Percentiles rank a stretch among this genome's conserved stretches.
These are phyloP conservation scores for Cryptococcus depauperatus DNA, from an alignment of 1,284 basidiomycete genomes.

Conservation along the genomic window DNA sequence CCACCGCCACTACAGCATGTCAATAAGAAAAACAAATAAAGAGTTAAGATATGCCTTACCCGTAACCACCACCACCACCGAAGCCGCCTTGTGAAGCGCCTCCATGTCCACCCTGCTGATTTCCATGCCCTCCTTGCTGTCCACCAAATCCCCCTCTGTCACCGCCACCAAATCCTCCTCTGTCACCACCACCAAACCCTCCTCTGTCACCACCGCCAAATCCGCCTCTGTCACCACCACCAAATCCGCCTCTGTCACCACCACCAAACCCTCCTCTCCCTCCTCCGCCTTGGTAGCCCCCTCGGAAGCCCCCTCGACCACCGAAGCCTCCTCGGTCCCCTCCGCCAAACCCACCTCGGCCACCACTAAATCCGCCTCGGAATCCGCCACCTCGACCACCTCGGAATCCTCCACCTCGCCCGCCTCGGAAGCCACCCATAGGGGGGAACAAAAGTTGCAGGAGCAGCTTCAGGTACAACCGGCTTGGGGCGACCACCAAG, in stretches of 20 bases:
- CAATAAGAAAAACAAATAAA: not conserved
- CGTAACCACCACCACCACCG: constrained; percentile 9
- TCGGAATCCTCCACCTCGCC: constrained; percentile 10
- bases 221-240: constrained; percentile 7
- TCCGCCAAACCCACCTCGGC: constrained; percentile 26
- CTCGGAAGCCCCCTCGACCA: constrained; percentile 27
- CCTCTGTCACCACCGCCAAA: constrained; percentile 6
- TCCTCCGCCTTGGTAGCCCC: constrained; percentile 13
- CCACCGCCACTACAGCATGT: constrained; percentile 2
- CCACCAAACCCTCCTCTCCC: constrained; percentile 20
- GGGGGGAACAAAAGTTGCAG: constrained; percentile 9
- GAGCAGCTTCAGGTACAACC: constrained; percentile 50
- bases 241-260: constrained; percentile 23
- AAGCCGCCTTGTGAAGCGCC: constrained; percentile 6
- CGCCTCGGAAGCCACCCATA: constrained; percentile 9
- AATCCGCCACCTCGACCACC: constrained; percentile 30
- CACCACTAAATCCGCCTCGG: constrained; percentile 33
- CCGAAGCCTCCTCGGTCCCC: constrained; percentile 31
- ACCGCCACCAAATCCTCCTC: constrained; percentile 22
- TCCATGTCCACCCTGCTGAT: constrained; percentile 5
- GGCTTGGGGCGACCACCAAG: constrained; percentile 91
- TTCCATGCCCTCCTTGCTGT: not conserved
- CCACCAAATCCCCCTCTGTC: constrained; percentile 10
- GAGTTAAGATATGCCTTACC: constrained; percentile 6
- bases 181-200: constrained; percentile 13